Evolutionary conservation across 2,329 filamentous ascomycete genomes (phyloP).

Genomic region (Fusarium anthophilum): DNA sequence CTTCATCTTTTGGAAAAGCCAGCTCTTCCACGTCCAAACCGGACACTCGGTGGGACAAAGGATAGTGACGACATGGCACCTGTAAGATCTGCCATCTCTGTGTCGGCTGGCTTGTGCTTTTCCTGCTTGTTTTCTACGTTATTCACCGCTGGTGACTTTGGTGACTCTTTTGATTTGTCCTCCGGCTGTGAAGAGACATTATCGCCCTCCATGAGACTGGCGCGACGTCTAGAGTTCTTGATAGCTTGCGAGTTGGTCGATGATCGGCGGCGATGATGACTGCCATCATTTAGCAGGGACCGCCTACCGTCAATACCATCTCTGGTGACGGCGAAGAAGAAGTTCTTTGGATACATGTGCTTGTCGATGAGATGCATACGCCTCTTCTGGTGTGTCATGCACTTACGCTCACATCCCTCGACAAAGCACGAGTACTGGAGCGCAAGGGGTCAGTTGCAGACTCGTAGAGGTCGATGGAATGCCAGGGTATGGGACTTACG

Average conservation of each 20-base stretch:
- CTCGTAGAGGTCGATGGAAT: background rate
- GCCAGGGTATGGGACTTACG: constrained; percentile 58
- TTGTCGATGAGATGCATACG: constrained; percentile 92
- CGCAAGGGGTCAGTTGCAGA: constrained; percentile 17
- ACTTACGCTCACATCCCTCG: constrained; percentile 86
- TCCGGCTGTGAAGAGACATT: constrained; percentile 24
- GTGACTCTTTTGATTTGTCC: constrained; percentile 23
- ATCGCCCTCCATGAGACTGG: constrained; percentile 46
- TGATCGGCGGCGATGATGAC: constrained; percentile 59
- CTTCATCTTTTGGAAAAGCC: constrained; percentile 62
- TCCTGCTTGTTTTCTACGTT: constrained; percentile 24
- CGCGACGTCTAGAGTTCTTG: constrained; percentile 47
- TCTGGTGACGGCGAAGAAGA: constrained; percentile 87
- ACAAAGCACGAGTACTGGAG: constrained; percentile 86
- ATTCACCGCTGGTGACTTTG: constrained; percentile 22
- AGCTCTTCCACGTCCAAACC: constrained; percentile 68
- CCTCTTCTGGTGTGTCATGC: constrained; percentile 83
- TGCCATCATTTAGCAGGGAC: constrained; percentile 76
- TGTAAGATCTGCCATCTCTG: constrained; percentile 70
- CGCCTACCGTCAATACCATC: constrained; percentile 87
- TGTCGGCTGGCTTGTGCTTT: constrained; percentile 48
- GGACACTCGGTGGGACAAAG: constrained; percentile 74
- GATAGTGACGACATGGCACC: constrained; percentile 76
- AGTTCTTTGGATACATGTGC: constrained; percentile 88
- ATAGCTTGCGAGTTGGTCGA: constrained; percentile 51